Evolutionary conservation across 139 green algal species (phyloP).

Genomic region (Picochlorum sp.): DNA sequence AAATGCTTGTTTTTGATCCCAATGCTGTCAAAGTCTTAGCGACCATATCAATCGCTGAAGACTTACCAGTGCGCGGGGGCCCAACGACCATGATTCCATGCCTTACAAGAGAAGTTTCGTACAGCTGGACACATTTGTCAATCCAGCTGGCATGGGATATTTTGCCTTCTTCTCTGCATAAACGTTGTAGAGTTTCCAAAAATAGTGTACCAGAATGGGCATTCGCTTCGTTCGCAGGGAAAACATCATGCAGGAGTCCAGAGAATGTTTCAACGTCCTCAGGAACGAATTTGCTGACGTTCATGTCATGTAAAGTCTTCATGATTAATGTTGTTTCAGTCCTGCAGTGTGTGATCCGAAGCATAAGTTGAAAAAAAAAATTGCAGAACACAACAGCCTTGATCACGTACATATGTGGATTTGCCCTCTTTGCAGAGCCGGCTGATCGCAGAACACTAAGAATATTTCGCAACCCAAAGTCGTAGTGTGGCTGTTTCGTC

Average conservation of each 20-base stretch:
- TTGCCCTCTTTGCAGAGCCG: slow-evolving; percentile 77
- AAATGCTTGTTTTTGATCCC: slow-evolving; percentile 81
- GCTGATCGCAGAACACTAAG: slow-evolving; percentile 81
- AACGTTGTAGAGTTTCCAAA: slow-evolving; percentile 55
- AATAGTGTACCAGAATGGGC: slow-evolving; percentile 67
- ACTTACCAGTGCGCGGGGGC: slow-evolving; percentile 80
- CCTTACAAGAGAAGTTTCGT: slow-evolving; percentile 85
- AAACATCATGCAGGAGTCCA: slow-evolving; percentile 90
- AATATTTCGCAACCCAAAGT: slow-evolving; percentile 96
- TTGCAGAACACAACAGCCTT: slow-evolving; percentile 24
- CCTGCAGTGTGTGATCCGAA: not conserved
- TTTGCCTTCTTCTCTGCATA: slow-evolving; percentile 42
- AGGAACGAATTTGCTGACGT: slow-evolving; percentile 96
- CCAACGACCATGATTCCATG: slow-evolving; percentile 93
- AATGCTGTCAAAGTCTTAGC: slow-evolving; percentile 77
- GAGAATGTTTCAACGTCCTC: slow-evolving; percentile 94
- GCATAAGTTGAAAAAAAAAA: slow-evolving; percentile 24
- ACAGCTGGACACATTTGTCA: slow-evolving; percentile 94
- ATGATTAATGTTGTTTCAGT: slow-evolving; percentile 67
- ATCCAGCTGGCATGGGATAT: slow-evolving; percentile 79
- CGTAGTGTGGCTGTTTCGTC: slow-evolving; percentile 94
- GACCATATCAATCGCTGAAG: slow-evolving; percentile 74
- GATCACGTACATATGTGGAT: slow-evolving; percentile 51
- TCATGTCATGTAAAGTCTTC: slow-evolving; percentile 89
- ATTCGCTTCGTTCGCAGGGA: slow-evolving; percentile 74